Evolutionary conservation across 805 yeast species (phyloP).

Genomic region (Maudiozyma serrabonitensis): DNA sequence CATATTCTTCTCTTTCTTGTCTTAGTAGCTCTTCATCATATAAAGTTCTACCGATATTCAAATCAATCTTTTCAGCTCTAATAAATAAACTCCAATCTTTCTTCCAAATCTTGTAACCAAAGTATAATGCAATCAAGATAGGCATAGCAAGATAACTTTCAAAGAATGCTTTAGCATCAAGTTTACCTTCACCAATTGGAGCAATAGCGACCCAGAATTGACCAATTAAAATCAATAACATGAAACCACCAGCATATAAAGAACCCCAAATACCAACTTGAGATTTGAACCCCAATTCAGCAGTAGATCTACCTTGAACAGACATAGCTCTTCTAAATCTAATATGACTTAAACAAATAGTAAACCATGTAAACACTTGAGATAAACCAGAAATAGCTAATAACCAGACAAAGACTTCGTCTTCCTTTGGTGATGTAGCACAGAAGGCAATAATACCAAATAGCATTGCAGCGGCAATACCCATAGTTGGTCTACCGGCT

Average conservation of each 20-base stretch:
- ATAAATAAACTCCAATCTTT: slow-evolving; percentile 34
- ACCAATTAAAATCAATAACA: slow-evolving; percentile 42
- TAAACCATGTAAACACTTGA: slow-evolving; percentile 53
- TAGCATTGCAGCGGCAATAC: slow-evolving; percentile 41
- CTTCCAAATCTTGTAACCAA: slow-evolving; percentile 39
- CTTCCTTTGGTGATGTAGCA: slow-evolving; percentile 52
- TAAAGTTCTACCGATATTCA: slow-evolving; percentile 23
- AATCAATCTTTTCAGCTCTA: slow-evolving; percentile 25
- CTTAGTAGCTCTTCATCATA: slow-evolving; percentile 27
- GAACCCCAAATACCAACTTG: slow-evolving; percentile 47
- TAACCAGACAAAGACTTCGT: slow-evolving; percentile 54
- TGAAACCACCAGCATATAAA: slow-evolving; percentile 39
- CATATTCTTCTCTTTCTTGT: slow-evolving; percentile 28
- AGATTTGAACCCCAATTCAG: slow-evolving; percentile 45
- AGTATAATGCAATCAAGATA: slow-evolving; percentile 34
- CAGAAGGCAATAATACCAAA: slow-evolving; percentile 57
- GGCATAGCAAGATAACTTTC: slow-evolving; percentile 39
- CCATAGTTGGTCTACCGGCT: slow-evolving; percentile 52
- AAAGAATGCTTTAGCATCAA: slow-evolving; percentile 37
- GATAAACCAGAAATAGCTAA: slow-evolving; percentile 53
- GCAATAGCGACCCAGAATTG: slow-evolving; percentile 60
- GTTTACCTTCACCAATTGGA: slow-evolving; percentile 34
- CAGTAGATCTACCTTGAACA: slow-evolving; percentile 41
- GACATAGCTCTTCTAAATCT: slow-evolving; percentile 50
- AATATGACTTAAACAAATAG: slow-evolving; percentile 46